Percentiles rank a stretch among this genome's conserved stretches.
Evolutionary conservation across 169 alveolate species (phyloP).

Genomic region (Amoebophrya sp.): DNA sequence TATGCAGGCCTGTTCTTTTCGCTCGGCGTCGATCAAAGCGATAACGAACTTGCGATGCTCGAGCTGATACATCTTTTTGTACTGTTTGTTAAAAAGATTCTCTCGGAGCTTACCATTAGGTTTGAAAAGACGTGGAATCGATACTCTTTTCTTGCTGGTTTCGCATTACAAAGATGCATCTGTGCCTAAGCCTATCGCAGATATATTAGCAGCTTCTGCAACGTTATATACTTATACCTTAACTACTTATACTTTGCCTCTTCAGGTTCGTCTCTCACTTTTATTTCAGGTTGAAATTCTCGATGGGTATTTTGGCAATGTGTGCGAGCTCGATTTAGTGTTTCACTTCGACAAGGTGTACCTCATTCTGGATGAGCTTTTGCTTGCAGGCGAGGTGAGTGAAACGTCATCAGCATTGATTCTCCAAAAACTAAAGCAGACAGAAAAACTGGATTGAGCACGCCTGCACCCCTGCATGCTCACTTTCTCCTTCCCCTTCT

Average conservation of each 20-base stretch:
- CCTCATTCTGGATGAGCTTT: constrained; percentile 66
- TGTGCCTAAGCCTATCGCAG: neutral
- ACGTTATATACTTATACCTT: neutral
- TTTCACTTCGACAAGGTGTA: constrained; percentile 78
- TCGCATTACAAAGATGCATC: neutral
- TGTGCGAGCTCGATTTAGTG: constrained; percentile 78
- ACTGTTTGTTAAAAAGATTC: constrained; percentile 32
- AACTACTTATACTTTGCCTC: neutral
- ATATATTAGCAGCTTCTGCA: neutral
- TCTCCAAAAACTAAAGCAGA: neutral
- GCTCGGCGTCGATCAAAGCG: constrained; percentile 70
- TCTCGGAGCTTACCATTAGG: constrained; percentile 31
- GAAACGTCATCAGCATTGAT: constrained; percentile 36
- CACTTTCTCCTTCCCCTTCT: too few relatives aligned
- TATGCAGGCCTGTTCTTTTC: constrained; percentile 81
- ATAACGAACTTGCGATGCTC: constrained; percentile 62
- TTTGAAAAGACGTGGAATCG: neutral
- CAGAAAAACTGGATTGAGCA: neutral
- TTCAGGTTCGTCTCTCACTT: neutral
- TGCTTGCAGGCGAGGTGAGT: constrained; percentile 67
- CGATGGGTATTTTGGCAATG: constrained; percentile 76
- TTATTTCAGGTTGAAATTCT: constrained; percentile 55
- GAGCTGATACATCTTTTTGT: constrained; percentile 78
- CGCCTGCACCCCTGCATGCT: too few relatives aligned
- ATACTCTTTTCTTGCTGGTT: neutral